Evolutionary conservation across 1,284 basidiomycete genomes (phyloP).

Genomic region (Quambalaria eucalypti): DNA sequence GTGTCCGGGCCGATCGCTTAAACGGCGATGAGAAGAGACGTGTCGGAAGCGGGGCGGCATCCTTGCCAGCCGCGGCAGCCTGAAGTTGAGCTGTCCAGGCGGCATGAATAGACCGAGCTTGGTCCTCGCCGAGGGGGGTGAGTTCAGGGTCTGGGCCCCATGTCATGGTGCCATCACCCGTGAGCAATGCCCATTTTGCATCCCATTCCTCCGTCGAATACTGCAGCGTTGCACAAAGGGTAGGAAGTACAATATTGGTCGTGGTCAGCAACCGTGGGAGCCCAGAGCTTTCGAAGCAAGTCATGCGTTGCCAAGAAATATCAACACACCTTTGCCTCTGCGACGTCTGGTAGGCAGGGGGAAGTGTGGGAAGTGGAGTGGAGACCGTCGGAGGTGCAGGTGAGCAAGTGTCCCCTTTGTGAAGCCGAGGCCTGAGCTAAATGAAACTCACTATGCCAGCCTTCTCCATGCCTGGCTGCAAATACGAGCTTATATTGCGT

Average conservation of each 20-base stretch:
- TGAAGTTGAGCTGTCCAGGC: background rate
- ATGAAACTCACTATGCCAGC: no score
- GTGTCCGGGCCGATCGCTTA: constrained; percentile 4
- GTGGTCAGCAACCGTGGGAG: no score
- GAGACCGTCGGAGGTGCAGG: no score
- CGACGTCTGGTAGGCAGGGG: no score
- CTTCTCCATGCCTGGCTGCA: constrained; percentile 10
- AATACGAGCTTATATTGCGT: constrained; percentile 7
- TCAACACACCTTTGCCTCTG: constrained; percentile 9
- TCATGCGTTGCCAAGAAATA: no score
- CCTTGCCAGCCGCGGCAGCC: background rate
- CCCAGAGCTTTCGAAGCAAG: no score
- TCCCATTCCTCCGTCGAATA: constrained; percentile 11
- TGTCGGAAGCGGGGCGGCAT: constrained; percentile 7
- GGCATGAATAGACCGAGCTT: constrained; percentile 1
- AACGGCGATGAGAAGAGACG: constrained; percentile 7
- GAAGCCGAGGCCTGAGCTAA: no score
- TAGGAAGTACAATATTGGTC: no score
- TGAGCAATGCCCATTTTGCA: constrained; percentile 9
- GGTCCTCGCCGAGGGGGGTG: constrained; percentile 4
- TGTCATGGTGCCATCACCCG: constrained; percentile 6
- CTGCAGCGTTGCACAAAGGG: no score
- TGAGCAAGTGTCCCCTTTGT: no score
- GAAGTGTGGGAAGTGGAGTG: no score
- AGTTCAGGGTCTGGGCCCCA: constrained; percentile 10